A percentile compares a stretch with the other conserved stretches of the same genome.
phyloP scores from a whole-genome alignment of 192 early-diverging fungal genomes.

The Umbelopsis ramanniana region DNA sequence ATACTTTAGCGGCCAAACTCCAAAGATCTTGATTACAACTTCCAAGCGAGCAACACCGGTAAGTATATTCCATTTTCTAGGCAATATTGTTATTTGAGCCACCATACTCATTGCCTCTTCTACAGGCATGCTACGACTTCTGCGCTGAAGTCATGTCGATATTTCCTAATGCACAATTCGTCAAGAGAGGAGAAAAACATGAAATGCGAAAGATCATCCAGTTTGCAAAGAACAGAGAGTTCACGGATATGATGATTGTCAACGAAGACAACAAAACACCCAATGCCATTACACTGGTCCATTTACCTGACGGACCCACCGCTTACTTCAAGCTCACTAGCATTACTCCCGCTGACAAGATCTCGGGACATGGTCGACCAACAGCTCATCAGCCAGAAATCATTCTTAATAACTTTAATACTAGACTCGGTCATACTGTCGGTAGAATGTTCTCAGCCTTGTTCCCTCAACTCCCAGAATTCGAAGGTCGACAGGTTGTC shows the following conservation, averaged over 20 bases:
- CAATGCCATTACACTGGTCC: slow-evolving; percentile 88
- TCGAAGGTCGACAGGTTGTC: slow-evolving; percentile 90
- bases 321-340: slow-evolving; percentile 93
- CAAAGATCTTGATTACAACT: slow-evolving; percentile 96
- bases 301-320: slow-evolving; percentile 96
- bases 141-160: slow-evolving; percentile 87
- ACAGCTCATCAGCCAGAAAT: slow-evolving; percentile 91
- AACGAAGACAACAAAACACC: slow-evolving; percentile 93
- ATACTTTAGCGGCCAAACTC: slow-evolving; percentile 86
- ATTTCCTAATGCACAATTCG: slow-evolving; percentile 89
- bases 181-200: slow-evolving; percentile 86
- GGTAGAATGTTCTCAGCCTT: slow-evolving; percentile 95
- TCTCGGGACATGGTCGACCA: slow-evolving; percentile 72
- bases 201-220: slow-evolving; percentile 91
- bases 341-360: slow-evolving; percentile 78
- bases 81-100: background rate
- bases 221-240: slow-evolving; percentile 85
- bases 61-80: slow-evolving; percentile 14
- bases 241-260: slow-evolving; percentile 93
- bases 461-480: slow-evolving; percentile 97
- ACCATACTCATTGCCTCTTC: background rate
- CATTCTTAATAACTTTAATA: slow-evolving; percentile 98
- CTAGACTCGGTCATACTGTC: slow-evolving; percentile 94
- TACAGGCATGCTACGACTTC: slow-evolving; percentile 76
- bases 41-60: slow-evolving; percentile 67